Evolutionary conservation across 208 protist genomes (phyloP), one percentile per base, ranked within the genome.

Genomic region (Trypanosoma conorhini): DNA sequence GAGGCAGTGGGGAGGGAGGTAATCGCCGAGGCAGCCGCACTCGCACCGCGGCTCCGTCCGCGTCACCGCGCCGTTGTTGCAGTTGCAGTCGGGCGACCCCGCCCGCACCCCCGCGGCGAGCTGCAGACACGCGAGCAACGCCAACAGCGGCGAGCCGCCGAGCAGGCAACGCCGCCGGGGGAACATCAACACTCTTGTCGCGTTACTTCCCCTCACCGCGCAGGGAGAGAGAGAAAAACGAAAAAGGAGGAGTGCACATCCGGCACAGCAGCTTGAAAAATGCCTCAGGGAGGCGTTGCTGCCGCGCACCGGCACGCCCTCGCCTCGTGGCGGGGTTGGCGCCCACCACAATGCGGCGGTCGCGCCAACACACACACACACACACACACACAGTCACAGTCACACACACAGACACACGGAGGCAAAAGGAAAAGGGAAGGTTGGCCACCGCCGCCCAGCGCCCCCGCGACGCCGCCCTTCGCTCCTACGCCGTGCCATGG

Each of bases 1-100:
- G 17, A 84, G 79, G 63, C 82, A 87, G 21, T 75, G n/a, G 0
- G 82, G 82, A 17, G 76, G 77, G 51, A 87, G 66, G 61, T 84
- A 84, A 13, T 69, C 65, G 17, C 28, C 35, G 65, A 79, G 76
- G 50, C 82, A 87, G 0, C 72, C 30, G 56, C 82, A 87, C 50
- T 28, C 42, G 62, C 77, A 77, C 31, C 63, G 42, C 38, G 68
- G 62, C 10, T 17, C 21, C n/a, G 67, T 44, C 24, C 52, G 21
- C 9, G 56, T 35, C 0, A 86, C 68, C 19, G 72, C 21, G 1
- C 80, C 80, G 65, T 86, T 48, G 64, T 82, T 72, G 50, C 80
- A 86, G 22, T 68, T 31, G 35, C 80, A 86, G 5, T 61, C 17
- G 21, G 56, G 69, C 8, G 31, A 3, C 9, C 24, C 35, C 28